Percentiles rank a stretch among this genome's conserved stretches.
phyloP scores from a whole-genome alignment of 208 protist genomes.

The Leishmania major region DNA sequence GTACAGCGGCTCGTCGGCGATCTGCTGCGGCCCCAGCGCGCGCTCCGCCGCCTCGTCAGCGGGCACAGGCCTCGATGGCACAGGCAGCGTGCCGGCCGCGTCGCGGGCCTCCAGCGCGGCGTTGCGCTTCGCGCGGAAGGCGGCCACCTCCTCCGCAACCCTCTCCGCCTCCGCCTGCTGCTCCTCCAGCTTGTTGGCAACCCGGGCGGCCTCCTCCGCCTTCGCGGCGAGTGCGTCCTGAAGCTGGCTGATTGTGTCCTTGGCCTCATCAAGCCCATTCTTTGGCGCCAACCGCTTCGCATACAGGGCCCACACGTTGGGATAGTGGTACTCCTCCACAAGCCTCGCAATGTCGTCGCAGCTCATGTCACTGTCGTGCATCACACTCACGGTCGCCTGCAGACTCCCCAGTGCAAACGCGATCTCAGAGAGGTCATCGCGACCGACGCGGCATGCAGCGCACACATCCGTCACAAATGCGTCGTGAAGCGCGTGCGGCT shows the following conservation, averaged over 20 bases:
- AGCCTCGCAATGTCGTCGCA: not conserved
- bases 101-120: constrained; percentile 33
- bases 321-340: not conserved
- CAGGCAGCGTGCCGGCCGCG: constrained; percentile 33
- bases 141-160: constrained; percentile 7
- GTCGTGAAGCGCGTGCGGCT: constrained; percentile 34
- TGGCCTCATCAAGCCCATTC: not conserved
- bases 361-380: constrained; percentile 24
- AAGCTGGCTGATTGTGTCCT: not conserved
- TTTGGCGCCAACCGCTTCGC: not conserved
- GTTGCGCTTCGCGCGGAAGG: constrained; percentile 31
- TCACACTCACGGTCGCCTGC: constrained; percentile 27
- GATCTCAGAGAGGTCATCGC: constrained; percentile 36
- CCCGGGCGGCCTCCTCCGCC: constrained; percentile 10
- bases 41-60: constrained; percentile 6
- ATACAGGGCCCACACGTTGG: not conserved
- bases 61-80: constrained; percentile 6
- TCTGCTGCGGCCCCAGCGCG: constrained; percentile 21
- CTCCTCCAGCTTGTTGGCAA: not conserved
- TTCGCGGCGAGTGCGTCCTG: constrained; percentile 5
- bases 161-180: constrained; percentile 3
- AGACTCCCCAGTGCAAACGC: constrained; percentile 42
- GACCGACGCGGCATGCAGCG: constrained; percentile 40
- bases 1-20: constrained; percentile 33
- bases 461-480: constrained; percentile 41